Conservation (phyloP, 768 basidiomycete species). For the Termitomyces sp. region DNA sequence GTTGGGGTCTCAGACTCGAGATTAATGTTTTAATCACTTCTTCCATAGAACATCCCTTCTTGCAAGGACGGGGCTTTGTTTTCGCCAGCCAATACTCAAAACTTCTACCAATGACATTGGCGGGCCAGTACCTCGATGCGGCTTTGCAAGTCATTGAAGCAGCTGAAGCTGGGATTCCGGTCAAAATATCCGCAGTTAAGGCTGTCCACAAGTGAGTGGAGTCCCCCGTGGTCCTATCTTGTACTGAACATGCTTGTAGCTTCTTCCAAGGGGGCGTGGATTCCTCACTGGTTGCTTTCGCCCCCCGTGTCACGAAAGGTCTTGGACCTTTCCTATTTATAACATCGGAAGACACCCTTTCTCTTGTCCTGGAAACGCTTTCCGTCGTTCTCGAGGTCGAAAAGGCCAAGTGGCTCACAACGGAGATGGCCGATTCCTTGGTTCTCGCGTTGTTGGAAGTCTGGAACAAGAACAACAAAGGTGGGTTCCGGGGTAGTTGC, state of each 20-base stretch:
- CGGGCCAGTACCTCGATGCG: constrained; percentile 84
- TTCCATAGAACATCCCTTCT: constrained; percentile 75
- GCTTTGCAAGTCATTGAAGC: constrained; percentile 85
- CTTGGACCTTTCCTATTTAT: constrained; percentile 80
- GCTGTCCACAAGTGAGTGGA: constrained; percentile 82
- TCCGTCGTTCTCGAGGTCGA: constrained; percentile 77
- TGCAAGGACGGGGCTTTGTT: constrained; percentile 93
- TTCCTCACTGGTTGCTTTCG: constrained; percentile 59
- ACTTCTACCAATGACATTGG: constrained; percentile 67
- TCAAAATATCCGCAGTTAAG: constrained; percentile 93
- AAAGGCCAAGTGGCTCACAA: constrained; percentile 68
- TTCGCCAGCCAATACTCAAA: constrained; percentile 89
- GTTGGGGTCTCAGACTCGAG: constrained; percentile 20
- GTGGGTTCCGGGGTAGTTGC: constrained; percentile 33
- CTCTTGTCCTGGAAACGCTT: constrained; percentile 84
- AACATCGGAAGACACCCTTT: constrained; percentile 85
- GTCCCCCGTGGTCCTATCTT: constrained; percentile 1
- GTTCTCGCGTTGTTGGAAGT: constrained; percentile 70
- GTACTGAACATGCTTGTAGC: constrained; percentile 34
- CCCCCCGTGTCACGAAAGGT: constrained; percentile 72
- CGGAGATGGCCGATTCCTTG: constrained; percentile 63
- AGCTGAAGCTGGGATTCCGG: constrained; percentile 67
- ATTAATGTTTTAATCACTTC: neutral
- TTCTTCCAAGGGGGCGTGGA: constrained; percentile 69
- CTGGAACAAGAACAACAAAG: constrained; percentile 87